Conservation (phyloP, 305 asterid species). For the Striga hermonthica region DNA sequence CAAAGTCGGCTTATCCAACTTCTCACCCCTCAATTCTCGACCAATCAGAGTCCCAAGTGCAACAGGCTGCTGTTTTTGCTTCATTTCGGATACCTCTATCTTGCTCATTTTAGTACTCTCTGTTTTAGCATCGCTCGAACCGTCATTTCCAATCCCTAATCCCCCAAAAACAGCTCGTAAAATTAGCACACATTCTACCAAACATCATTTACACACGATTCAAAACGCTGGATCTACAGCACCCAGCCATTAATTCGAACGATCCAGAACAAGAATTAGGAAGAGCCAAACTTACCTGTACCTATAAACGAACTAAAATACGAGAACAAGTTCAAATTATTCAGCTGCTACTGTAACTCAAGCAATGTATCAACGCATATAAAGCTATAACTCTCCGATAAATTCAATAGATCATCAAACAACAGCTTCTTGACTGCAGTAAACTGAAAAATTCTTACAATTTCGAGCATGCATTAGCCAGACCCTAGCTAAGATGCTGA, state of each 20-base stretch:
- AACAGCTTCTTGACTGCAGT: slow-evolving; percentile 4
- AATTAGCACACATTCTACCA: slow-evolving; percentile 26
- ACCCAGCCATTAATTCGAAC: background rate
- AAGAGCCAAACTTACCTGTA: background rate
- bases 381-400: background rate
- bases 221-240: slow-evolving; percentile 23
- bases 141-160: slow-evolving; percentile 44
- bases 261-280: slow-evolving; percentile 20
- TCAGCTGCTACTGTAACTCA: background rate
- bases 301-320: background rate
- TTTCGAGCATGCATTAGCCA: slow-evolving; percentile 27
- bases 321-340: background rate
- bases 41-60: slow-evolving; percentile 83
- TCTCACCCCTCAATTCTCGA: slow-evolving; percentile 76
- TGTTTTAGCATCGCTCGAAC: slow-evolving; percentile 43
- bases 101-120: slow-evolving; percentile 50
- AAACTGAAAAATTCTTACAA: background rate
- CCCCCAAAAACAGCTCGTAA: slow-evolving; percentile 5
- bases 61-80: slow-evolving; percentile 61
- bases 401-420: background rate
- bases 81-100: slow-evolving; percentile 54
- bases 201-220: slow-evolving; percentile 15
- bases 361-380: background rate
- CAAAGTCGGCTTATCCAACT: slow-evolving; percentile 65
- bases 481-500: slow-evolving; percentile 12